Base-by-base conservation (phyloP, 768 basidiomycete species). In the Rickenella mellea region DNA sequence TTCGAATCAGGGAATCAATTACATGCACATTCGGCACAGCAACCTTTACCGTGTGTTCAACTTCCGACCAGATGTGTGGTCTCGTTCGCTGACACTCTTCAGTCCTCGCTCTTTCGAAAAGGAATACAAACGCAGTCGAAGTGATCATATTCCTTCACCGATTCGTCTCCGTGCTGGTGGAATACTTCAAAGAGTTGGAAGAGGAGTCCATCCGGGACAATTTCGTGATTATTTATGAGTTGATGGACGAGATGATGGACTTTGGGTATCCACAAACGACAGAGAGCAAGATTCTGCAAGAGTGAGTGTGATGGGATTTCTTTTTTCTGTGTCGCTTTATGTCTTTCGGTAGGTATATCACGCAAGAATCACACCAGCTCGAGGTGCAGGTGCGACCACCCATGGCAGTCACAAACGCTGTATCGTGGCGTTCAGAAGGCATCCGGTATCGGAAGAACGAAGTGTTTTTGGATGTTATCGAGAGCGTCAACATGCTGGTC, bases 231-330 rank as follows among this genome's bases (percentile, higher is more conserved):
- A 96, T 99, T 39, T 99, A 96, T 62, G 94, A 98, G 59, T 77
- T 98, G 41, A 75, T 99, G 69, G 94, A 98, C 55, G 96, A 99
- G 70, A 97, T 98, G 90, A 97, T 98, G 92, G 96, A 99, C 68
- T 99, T 96, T 64, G 96, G 96, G 6, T 97, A 84, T 59, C 94
- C 96, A 0, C 96, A 98, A 62, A 99, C 94, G 30, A 98, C 96
- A 12, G 96, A 99, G 68, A 91, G 88, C 73, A 98, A 99, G 72
- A 99, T 98, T 52, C 64, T 98, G 40, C 94, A 98, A 65, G 94
- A 98, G 83, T 89, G 48, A 54, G 80, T 67, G 20, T 14, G 39
- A 22, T 39, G 10, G 12, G 39, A 17, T 25, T 31, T 5, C 39
- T 31, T 12, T 27, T 40, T 10, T 19, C 27, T 27, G 20, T 20